These are phyloP conservation scores for Plasmodium blacklocki DNA, from an alignment of 169 alveolate species.

Conservation along the genomic window DNA sequence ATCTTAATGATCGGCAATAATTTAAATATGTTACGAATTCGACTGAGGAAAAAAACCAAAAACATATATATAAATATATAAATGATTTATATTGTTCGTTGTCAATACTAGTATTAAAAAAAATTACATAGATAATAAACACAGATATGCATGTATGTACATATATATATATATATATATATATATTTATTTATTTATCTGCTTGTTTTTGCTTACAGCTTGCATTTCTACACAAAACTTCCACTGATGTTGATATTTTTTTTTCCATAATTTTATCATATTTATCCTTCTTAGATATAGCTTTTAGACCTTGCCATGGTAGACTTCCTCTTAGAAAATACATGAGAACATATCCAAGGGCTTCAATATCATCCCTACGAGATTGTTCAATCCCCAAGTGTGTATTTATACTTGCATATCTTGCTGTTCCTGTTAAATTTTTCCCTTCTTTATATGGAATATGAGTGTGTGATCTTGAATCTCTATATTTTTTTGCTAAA, in stretches of 20 bases:
- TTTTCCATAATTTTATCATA: constrained; percentile 99
- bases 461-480: constrained; percentile 96
- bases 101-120: neutral
- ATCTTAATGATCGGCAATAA: constrained; percentile 95
- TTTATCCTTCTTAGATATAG: constrained; percentile 96
- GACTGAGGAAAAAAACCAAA: constrained; percentile 55
- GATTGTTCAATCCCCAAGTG: constrained; percentile 97
- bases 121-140: too few species aligned
- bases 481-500: constrained; percentile 96
- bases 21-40: constrained; percentile 94
- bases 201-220: constrained; percentile 75
- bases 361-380: constrained; percentile 99
- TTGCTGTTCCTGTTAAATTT: constrained; percentile 98
- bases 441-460: constrained; percentile 98
- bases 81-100: neutral
- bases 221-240: constrained; percentile 95
- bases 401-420: constrained; percentile 98
- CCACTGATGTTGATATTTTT: constrained; percentile 97
- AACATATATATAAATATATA: neutral
- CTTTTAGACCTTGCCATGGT: constrained; percentile 99
- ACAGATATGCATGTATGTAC: too few species aligned
- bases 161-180: neutral
- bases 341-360: constrained; percentile 98
- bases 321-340: constrained; percentile 97
- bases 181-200: neutral